Conservation (phyloP, 2,329 filamentous ascomycete genomes). For the Penicillium sp. region DNA sequence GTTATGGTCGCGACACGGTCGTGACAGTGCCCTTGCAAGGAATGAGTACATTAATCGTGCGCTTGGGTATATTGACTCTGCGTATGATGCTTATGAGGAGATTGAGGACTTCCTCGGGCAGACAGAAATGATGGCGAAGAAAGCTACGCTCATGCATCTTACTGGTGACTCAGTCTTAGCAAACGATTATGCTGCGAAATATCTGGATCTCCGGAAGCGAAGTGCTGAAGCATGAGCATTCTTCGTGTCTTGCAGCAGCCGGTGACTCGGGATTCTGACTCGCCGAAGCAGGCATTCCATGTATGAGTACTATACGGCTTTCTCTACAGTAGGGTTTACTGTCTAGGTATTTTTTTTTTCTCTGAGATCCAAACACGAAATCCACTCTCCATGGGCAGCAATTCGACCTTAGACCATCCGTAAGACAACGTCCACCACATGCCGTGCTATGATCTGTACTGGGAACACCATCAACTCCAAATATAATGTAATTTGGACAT, state of each 20-base stretch:
- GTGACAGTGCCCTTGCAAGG: slow-evolving; percentile 35
- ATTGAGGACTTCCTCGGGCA: slow-evolving; percentile 68
- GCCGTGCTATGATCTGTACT: slow-evolving; percentile 1
- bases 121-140: slow-evolving; percentile 78
- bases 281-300: too few species aligned
- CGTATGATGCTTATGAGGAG: slow-evolving; percentile 62
- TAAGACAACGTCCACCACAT: too few species aligned
- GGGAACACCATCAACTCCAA: too few species aligned
- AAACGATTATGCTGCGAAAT: slow-evolving; percentile 65
- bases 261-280: too few species aligned
- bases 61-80: slow-evolving; percentile 59
- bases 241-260: slow-evolving; percentile 3
- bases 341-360: too few species aligned
- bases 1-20: slow-evolving; percentile 30
- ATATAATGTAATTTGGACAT: slow-evolving; percentile 9
- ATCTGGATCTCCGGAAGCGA: slow-evolving; percentile 56
- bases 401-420: too few species aligned
- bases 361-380: too few species aligned
- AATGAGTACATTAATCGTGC: slow-evolving; percentile 60
- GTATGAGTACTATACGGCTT: too few species aligned
- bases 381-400: too few species aligned
- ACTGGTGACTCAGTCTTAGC: slow-evolving; percentile 62
- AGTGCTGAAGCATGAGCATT: slow-evolving; percentile 14
- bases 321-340: too few species aligned
- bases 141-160: slow-evolving; percentile 70